These are phyloP conservation scores for Melocanna baccifera DNA, from an alignment of 176 grass and related monocot genomes.

Conservation along the genomic window DNA sequence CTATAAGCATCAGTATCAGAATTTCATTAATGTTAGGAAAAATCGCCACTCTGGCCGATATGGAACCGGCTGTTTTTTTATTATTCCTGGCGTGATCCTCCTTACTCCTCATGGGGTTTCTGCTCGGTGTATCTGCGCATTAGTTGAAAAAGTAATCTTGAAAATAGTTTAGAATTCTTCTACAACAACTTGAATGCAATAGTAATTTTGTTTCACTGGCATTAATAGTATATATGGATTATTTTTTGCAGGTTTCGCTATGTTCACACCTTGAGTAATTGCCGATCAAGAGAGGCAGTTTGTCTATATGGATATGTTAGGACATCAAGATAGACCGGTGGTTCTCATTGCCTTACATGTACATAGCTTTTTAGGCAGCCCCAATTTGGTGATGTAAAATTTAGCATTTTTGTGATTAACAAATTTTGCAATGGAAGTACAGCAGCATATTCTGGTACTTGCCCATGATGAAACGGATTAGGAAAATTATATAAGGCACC, in stretches of 20 bases:
- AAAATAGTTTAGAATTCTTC: no score
- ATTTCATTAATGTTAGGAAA: no score
- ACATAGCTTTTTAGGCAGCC: constrained; percentile 4
- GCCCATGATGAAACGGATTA: background rate
- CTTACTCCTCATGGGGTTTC: no score
- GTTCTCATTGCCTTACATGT: constrained; percentile 4
- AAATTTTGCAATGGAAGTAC: background rate
- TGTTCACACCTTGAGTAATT: background rate
- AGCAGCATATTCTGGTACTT: background rate
- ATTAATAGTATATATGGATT: background rate
- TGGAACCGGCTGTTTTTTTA: no score
- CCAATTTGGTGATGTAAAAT: background rate
- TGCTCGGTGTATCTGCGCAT: no score
- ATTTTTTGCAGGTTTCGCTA: constrained; percentile 34
- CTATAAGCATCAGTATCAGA: no score
- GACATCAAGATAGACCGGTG: background rate
- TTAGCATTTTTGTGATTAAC: background rate
- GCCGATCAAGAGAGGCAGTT: background rate
- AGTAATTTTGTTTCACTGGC: background rate
- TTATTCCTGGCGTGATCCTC: no score
- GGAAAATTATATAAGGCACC: no score
- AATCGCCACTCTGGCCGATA: no score
- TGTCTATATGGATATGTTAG: background rate
- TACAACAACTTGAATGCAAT: no score
- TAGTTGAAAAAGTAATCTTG: no score